A percentile compares a stretch with the other conserved stretches of the same genome.
phyloP scores from a whole-genome alignment of 805 yeast genomes.

The Schwanniomyces polymorphus region DNA sequence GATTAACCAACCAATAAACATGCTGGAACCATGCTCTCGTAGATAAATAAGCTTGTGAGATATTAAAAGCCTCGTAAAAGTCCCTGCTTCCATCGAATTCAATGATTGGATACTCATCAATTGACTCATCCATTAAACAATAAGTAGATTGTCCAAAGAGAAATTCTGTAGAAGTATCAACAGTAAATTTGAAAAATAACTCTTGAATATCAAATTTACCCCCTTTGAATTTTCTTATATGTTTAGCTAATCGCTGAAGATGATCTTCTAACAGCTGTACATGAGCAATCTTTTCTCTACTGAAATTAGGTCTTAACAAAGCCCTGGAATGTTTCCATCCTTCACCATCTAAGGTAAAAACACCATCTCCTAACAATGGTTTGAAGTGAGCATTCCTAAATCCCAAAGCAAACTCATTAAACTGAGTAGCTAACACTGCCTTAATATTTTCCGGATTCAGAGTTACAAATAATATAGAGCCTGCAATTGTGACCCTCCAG shows the following conservation, averaged over 20 bases:
- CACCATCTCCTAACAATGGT: slow-evolving; percentile 38
- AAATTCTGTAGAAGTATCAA: slow-evolving; percentile 42
- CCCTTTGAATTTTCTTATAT: slow-evolving; percentile 18
- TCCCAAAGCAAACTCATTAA: slow-evolving; percentile 36
- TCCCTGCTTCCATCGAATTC: slow-evolving; percentile 22
- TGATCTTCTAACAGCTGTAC: slow-evolving; percentile 31
- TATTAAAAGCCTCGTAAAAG: slow-evolving; percentile 31
- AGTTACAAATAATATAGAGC: slow-evolving; percentile 21
- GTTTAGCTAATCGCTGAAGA: slow-evolving; percentile 23
- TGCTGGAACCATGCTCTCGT: slow-evolving; percentile 29
- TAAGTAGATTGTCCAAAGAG: slow-evolving; percentile 38
- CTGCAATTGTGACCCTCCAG: slow-evolving; percentile 15
- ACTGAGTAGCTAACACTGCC: slow-evolving; percentile 34
- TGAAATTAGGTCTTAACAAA: slow-evolving; percentile 38
- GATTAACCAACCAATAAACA: slow-evolving; percentile 24
- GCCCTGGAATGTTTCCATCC: slow-evolving; percentile 39
- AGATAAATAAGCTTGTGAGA: slow-evolving; percentile 30
- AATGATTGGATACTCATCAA: slow-evolving; percentile 16
- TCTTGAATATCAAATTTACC: slow-evolving; percentile 30
- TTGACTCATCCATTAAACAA: slow-evolving; percentile 21
- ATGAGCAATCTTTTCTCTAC: slow-evolving; percentile 37
- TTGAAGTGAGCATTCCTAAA: slow-evolving; percentile 25
- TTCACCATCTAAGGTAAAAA: slow-evolving; percentile 36
- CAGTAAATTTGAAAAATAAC: slow-evolving; percentile 33
- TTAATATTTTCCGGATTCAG: slow-evolving; percentile 37